These are phyloP conservation scores for Sisymbrium irio DNA, from an alignment of 345 rosid species.

Conservation along the genomic window DNA sequence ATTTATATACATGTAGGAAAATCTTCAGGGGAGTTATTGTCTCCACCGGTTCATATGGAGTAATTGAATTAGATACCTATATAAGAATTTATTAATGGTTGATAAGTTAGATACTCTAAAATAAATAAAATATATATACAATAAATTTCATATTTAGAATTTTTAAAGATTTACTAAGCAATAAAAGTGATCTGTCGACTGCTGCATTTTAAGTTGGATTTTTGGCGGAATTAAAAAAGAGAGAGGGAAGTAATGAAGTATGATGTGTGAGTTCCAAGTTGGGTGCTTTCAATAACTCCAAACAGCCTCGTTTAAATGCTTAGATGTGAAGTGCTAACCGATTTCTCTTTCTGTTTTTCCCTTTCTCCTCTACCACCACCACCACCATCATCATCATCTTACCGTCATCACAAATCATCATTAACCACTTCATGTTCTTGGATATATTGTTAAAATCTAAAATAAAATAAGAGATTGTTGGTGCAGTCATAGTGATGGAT, in stretches of 20 bases:
- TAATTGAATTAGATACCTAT: slow-evolving; percentile 31
- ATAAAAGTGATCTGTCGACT: background rate
- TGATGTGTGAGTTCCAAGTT: slow-evolving; percentile 39
- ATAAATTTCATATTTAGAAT: background rate
- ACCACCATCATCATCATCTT: slow-evolving; percentile 2
- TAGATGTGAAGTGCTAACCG: slow-evolving; percentile 37
- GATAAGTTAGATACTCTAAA: slow-evolving; percentile 18
- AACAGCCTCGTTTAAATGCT: slow-evolving; percentile 38
- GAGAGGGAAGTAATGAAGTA: slow-evolving; percentile 25
- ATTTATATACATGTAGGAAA: slow-evolving; percentile 28
- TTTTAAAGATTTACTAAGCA: background rate
- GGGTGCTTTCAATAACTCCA: slow-evolving; percentile 38
- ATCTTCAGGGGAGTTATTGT: slow-evolving; percentile 37
- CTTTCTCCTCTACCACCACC: background rate
- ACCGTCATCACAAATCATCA: background rate
- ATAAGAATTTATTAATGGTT: background rate
- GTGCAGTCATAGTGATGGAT: background rate
- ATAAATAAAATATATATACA: background rate
- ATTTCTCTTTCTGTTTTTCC: slow-evolving; percentile 22
- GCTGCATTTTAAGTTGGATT: slow-evolving; percentile 5
- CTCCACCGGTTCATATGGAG: slow-evolving; percentile 34
- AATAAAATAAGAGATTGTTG: background rate
- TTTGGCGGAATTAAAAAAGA: background rate
- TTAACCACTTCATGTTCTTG: background rate
- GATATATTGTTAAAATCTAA: background rate